Evolutionary conservation across 805 yeast genomes (phyloP), one percentile per base, ranked within the genome.

Genomic region (Myxozyma kluyveri): DNA sequence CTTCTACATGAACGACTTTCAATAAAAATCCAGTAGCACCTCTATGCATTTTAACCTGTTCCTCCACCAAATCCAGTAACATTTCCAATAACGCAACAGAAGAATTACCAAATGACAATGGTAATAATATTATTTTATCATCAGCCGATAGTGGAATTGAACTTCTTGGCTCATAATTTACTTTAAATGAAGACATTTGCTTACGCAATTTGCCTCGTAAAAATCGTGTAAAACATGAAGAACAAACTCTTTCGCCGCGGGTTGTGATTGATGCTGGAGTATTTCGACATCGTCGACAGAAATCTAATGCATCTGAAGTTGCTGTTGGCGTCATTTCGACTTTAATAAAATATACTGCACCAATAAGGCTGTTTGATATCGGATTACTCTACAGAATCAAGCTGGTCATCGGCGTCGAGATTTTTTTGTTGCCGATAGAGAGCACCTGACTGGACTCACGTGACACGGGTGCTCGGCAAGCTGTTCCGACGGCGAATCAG

Each of bases 121-220:
- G 51, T 7, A 56, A 37, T 23, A 57, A n/a, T 4, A 56, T 26
- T 24, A 29, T 14, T 29, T 14, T 29, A 14, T 86, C 62, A 0
- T 84, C 76, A 29, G 69, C 76, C 17, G 77, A 80, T 2, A 65
- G 50, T 12, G 65, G 71, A 39, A 64, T 54, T 3, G 69, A 71
- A 17, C 71, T 70, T 1, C 69, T 68, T 12, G 79, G 80, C 72
- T 68, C 69, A 52, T 77, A 88, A 61, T 82, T 78, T 21, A 86
- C 90, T 63, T 87, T 86, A 69, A 78, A 89, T 49, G 75, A 79
- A 12, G 86, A 89, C 88, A 91, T 81, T 63, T 77, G 85, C 63
- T 84, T 86, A 56, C 96, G 75, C 67, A 87, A 89, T 66, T 90
- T 90, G 22, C 87, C 83, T 51, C 84, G 75, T 33, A 90, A 74